Evolutionary conservation across 208 protist genomes (phyloP), one percentile per base, ranked within the genome.

Genomic region (Phytomonas sp.): DNA sequence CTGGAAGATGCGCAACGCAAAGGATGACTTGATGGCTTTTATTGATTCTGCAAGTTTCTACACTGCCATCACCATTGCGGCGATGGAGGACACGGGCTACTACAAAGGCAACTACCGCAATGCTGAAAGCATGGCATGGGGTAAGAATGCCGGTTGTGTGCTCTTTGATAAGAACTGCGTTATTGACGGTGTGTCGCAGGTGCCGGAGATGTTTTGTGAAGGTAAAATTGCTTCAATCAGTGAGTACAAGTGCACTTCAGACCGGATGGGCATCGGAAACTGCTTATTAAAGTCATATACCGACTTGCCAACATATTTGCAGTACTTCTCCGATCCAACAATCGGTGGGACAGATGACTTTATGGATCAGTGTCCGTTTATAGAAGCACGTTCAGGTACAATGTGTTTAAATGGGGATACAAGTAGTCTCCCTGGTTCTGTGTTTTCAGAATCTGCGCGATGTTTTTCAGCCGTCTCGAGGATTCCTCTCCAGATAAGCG

Each of bases 11-110:
- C 76, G 85, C 65, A 86, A 89, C 52, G 81, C 88, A 19, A 76
- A 76, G 60, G 83, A 96, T 42, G 94, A 98, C 69, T 69, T 94
- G 40, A 98, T 98, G 92, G 66, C 83, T 12, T 72, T 70, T 8
- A 68, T 69, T 12, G 8, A 6, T 0, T 10, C n/a, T 42, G 66
- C 32, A 8, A 78, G 37, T 26, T 94, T 73, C 70, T 90, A 86
- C 75, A 92, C 69, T 19, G 75, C 72, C 7, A 66, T 98, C 5
- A 98, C 94, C 23, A 72, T 98, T 60, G 78, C 92, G 1, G 37
- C 79, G 2, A 89, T 98, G 52, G 71, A 93, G 33, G 90, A 96
- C 71, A 66, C 88, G 2, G 86, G 86, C 36, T 94, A 78, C 70
- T 98, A 97, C 81, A 49, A 67, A n/a, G 85, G 72, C n/a, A 75